phyloP scores from a whole-genome alignment of 2,329 filamentous ascomycete species.

The Ophiostoma sp. region DNA sequence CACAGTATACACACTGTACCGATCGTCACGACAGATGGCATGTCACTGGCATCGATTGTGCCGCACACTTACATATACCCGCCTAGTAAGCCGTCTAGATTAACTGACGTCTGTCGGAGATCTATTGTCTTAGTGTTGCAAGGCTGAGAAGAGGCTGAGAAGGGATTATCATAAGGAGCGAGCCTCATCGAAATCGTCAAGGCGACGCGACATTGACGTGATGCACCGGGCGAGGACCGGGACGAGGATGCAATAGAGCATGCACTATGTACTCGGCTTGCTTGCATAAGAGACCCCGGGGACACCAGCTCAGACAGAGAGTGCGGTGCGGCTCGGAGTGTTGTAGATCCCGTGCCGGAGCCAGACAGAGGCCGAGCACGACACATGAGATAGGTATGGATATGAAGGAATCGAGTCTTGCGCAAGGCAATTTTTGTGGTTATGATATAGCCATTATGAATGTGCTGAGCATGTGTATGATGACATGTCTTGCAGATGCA shows the following conservation, averaged over 20 bases:
- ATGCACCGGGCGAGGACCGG: too few species aligned
- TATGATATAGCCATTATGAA: background rate
- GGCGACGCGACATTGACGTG: too few species aligned
- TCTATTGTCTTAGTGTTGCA: too few species aligned
- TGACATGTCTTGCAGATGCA: too few species aligned
- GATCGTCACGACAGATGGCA: background rate
- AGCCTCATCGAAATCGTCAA: too few species aligned
- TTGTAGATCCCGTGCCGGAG: background rate
- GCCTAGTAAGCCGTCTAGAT: background rate
- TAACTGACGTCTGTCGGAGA: background rate
- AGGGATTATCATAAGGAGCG: too few species aligned
- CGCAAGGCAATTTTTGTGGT: background rate
- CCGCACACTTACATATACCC: conserved; percentile 5
- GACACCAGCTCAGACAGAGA: background rate
- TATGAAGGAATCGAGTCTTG: background rate
- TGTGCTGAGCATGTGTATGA: background rate
- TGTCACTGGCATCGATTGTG: background rate
- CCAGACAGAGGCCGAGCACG: background rate
- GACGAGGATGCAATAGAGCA: background rate
- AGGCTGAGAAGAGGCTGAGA: background rate
- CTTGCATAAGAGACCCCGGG: background rate
- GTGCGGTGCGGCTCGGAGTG: background rate
- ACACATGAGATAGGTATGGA: background rate
- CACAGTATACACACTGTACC: background rate
- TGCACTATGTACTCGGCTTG: too few species aligned